Base-by-base conservation (phyloP, 2,329 filamentous ascomycete species). In the Dichotomopilus funicola region DNA sequence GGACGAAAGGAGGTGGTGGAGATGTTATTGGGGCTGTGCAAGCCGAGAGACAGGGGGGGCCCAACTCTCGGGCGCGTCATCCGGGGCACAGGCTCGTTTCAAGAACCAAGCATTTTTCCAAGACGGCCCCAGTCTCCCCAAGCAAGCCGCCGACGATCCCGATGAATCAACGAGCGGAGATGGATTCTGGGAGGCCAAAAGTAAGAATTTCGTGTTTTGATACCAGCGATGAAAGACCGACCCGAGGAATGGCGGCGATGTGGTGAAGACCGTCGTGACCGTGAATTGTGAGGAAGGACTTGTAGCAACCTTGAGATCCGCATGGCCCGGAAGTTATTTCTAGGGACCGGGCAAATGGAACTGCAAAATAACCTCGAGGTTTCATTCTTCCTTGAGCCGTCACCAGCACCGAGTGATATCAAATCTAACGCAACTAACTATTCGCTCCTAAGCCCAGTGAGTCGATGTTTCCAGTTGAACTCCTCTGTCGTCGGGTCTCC, bases 51-150 rank as follows among this genome's bases (percentile, higher is more conserved):
- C 19, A 27, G 19, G 19, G 19, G 19, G 19, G 19, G 19, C 19
- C 19, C 19, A 27, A 27, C 19, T 27, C 19, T 27, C 19, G 19
- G 19, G 19, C 19, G 19, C 19, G 19, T 27, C 13, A 13, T 35
- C 34, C 50, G 53, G 53, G 54, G 50, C 54, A 56, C 55, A 58
- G 47, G 51, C 51, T 56, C 56, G 53, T 56, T 58, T 57, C 41
- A 48, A 53, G 38, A 9, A 48, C 51, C 55, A 53, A 58, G 54
- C 57, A 56, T 51, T 54, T 54, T 59, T 59, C 53, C 57, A 59
- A 58, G 57, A 59, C 54, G 10, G 11, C 33, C 50, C 50, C 48
- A 51, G 53, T 48, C 47, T 50, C 48, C 51, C 53, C 57, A 56
- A 48, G 46, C 6, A 56, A 56, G 48, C 57, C 42, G 12, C 40